Conservation (phyloP, 2,329 filamentous ascomycete genomes). For the Aspergillus amoenus region DNA sequence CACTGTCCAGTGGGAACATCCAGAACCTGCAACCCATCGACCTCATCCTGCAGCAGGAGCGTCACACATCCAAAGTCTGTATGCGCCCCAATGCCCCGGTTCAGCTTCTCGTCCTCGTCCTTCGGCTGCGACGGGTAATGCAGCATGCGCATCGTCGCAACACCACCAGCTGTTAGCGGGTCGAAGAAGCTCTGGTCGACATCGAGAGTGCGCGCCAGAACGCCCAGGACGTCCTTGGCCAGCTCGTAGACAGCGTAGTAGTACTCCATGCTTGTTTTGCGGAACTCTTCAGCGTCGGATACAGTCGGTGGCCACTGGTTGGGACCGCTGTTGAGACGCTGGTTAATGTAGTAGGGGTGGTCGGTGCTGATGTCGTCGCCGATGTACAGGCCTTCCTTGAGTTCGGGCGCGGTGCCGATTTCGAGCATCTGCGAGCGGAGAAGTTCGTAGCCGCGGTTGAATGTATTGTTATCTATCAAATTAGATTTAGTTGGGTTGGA, state of each 20-base stretch:
- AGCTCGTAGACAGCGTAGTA: slow-evolving; percentile 40
- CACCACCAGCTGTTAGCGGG: slow-evolving; percentile 34
- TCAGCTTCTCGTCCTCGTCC: slow-evolving; percentile 36
- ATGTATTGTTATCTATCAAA: slow-evolving; percentile 35
- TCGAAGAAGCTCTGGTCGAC: slow-evolving; percentile 40
- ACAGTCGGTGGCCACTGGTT: slow-evolving; percentile 40
- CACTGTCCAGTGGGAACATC: slow-evolving; percentile 30
- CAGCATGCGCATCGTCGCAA: slow-evolving; percentile 45
- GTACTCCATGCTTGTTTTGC: slow-evolving; percentile 41
- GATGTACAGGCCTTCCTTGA: slow-evolving; percentile 47
- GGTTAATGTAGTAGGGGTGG: slow-evolving; percentile 39
- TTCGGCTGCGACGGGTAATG: slow-evolving; percentile 44
- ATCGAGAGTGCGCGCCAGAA: slow-evolving; percentile 42
- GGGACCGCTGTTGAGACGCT: slow-evolving; percentile 41
- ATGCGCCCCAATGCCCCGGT: slow-evolving; percentile 44
- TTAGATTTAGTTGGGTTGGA: not conserved
- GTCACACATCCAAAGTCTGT: slow-evolving; percentile 47
- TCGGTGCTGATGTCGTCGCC: slow-evolving; percentile 42
- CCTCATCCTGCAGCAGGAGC: slow-evolving; percentile 43
- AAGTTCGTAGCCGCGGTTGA: slow-evolving; percentile 46
- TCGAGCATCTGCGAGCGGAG: slow-evolving; percentile 46
- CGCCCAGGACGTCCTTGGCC: slow-evolving; percentile 42
- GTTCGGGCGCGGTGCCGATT: slow-evolving; percentile 41
- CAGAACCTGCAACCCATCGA: slow-evolving; percentile 38
- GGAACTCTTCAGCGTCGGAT: slow-evolving; percentile 32